phyloP scores from a whole-genome alignment of 495 filamentous ascomycete species.

The Penicillium steckii region DNA sequence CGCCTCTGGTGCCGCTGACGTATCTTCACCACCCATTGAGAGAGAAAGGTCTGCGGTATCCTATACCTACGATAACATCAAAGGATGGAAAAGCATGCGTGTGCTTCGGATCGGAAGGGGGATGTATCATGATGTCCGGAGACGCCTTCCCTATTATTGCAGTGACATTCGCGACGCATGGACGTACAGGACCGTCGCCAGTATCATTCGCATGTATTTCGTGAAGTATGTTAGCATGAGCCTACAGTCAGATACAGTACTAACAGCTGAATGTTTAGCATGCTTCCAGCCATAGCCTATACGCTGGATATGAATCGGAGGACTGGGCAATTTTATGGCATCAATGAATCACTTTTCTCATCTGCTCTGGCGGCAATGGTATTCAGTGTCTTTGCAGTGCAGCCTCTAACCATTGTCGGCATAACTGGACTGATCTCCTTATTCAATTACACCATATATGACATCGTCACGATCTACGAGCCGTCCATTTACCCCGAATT shows the following conservation, averaged over 20 bases:
- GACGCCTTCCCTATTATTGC: constrained; percentile 63
- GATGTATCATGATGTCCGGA: constrained; percentile 65
- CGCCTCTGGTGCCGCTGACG: background rate
- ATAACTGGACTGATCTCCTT: constrained; percentile 64
- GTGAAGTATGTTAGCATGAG: constrained; percentile 55
- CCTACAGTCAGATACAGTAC: background rate
- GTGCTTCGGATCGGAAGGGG: constrained; percentile 27
- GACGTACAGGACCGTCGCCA: constrained; percentile 70
- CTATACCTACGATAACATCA: constrained; percentile 11
- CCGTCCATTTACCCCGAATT: constrained; percentile 64
- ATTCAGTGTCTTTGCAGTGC: constrained; percentile 64
- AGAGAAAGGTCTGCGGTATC: constrained; percentile 10
- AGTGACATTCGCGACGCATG: constrained; percentile 71
- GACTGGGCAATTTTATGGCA: constrained; percentile 66
- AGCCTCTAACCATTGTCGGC: constrained; percentile 57
- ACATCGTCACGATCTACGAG: constrained; percentile 62
- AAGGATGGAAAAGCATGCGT: constrained; percentile 17
- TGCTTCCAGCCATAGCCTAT: constrained; percentile 72
- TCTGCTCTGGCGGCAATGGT: constrained; percentile 69
- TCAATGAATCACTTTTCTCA: constrained; percentile 71
- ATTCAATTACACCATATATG: constrained; percentile 76
- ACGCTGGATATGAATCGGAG: constrained; percentile 73
- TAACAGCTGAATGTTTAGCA: constrained; percentile 38
- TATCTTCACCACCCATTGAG: background rate
- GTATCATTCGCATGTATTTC: constrained; percentile 78